phyloP scores from a whole-genome alignment of 2,329 filamentous ascomycete genomes.

The Tolypocladium album region DNA sequence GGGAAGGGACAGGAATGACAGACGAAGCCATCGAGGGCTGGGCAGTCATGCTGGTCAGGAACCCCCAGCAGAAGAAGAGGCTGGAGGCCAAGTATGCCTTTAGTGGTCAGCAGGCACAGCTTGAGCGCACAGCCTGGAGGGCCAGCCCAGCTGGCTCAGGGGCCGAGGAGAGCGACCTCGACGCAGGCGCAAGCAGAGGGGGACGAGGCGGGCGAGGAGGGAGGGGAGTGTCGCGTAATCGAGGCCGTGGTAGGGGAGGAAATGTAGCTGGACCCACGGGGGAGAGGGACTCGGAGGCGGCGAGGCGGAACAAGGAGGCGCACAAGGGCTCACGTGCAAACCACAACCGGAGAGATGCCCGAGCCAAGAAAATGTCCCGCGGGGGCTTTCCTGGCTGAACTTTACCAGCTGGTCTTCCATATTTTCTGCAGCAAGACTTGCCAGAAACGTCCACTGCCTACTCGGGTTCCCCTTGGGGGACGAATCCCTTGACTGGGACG shows the following conservation, averaged over 20 bases:
- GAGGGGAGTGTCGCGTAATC: constrained; percentile 27
- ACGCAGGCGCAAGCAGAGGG: constrained; percentile 34
- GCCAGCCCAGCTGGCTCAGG: constrained; percentile 41
- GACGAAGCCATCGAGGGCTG: constrained; percentile 93
- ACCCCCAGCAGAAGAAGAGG: constrained; percentile 55
- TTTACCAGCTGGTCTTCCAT: background rate
- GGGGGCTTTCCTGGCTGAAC: constrained; percentile 26
- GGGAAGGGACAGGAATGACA: constrained; percentile 73
- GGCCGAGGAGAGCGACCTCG: constrained; percentile 43
- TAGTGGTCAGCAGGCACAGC: constrained; percentile 51
- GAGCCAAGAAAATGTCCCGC: constrained; percentile 55
- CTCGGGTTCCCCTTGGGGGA: background rate
- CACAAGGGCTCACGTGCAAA: constrained; percentile 76
- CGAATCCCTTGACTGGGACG: background rate
- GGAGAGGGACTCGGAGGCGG: constrained; percentile 61
- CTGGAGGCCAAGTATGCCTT: constrained; percentile 65
- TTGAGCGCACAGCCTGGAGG: constrained; percentile 57
- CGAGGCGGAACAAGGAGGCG: constrained; percentile 68
- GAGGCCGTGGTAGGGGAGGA: constrained; percentile 42
- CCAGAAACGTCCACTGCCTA: background rate
- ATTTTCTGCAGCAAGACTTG: background rate
- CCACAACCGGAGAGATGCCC: constrained; percentile 69
- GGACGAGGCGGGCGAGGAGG: constrained; percentile 22
- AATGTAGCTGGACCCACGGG: constrained; percentile 54
- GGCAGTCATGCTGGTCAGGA: constrained; percentile 73